Base-by-base conservation (phyloP, 2,329 filamentous ascomycete species). In the Ceratocystis albifundus region DNA sequence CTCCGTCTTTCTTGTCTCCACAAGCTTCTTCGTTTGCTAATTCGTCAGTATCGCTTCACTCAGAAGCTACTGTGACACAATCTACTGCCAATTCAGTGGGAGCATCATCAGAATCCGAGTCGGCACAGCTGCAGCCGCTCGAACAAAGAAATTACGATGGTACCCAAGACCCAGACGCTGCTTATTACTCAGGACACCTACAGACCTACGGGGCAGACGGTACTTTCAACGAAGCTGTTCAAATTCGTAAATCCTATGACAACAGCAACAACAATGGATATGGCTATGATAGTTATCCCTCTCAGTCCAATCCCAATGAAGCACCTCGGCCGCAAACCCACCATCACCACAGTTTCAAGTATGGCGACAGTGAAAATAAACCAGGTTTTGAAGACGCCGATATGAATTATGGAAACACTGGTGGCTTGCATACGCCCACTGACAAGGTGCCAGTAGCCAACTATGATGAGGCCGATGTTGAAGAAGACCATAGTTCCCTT, bases 401-500 rank as follows among this genome's bases (percentile, higher is more conserved):
- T 65, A 88, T 96, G 63, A 93, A 97, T 74, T 91, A 90, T 61
- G 88, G 85, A 62, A 92, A 89, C 6, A 96, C 91, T n/a, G 94
- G 93, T 50, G 94, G 94, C 0, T 76, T 96, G 32, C 86, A 91
- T 69, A 84, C 89, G 67, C 91, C 92, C 1, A 84, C 80, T 62
- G 80, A 80, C 5, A 83, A 91, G 70, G 84, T 90, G 68, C 80
- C 91, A 71, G 96, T 91, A 75, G 96, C 93, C 71, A 93, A 97
- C 71, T 90, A 96, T 73, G 93, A 90, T 1, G 94, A 94, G 71
- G 93, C 97, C 71, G 90, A 96, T 73, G 93, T 90, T 1, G 94
- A 96, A 70, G 94, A 97, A 74, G 94, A 97, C 74, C 81, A 80
- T 15, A 80, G 81, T 20, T 84, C 82, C 1, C 70, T 86, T 59